Evolutionary conservation across 106 monocot species (phyloP), one percentile per base, ranked within the genome.

Genomic region (Dendrobium catenatum): DNA sequence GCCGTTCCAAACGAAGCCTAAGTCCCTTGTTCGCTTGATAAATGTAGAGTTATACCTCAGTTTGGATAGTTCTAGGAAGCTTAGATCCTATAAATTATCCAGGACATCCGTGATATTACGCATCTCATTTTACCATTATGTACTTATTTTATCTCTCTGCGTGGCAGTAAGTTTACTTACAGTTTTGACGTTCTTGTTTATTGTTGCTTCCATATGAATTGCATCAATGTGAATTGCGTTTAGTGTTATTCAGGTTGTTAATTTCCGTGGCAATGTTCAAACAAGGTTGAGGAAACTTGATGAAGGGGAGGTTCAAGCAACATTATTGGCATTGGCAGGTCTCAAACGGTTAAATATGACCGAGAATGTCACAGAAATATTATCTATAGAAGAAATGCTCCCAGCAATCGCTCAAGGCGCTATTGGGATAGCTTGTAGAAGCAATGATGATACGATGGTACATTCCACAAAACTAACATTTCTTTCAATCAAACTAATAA

Each of bases 341-440:
- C 89, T 97, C 19, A 97, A 94, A 82, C 79, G 97, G 29, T 80
- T 97, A 55, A 91, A 83, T 68, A 97, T 97, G 97, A 88, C 88
- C 17, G 97, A 97, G 55, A 92, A 68, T 81, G 92, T 92, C 37
- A 97, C 97, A n/a, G 83, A 86, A 79, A 87, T 92, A 81, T 79
- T 97, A 1, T 88, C 97, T 8, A 80, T 91, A 42, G 97, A 97
- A 80, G 97, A 97, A 80, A 97, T 97, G 98, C 95, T 99, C 61
- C 98, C 98, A 55, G 98, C 98, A 77, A 90, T 99, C 82, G 95
- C 98, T 42, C 98, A 99, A 87, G 98, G 98, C 74, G 98, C 98
- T 70, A 99, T 99, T 68, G 98, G 98, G 77, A 99, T 99, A 79
- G 98, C 98, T 83, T 99, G 98, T 83, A 88, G 95, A 99, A 87